Evolutionary conservation across 73 alveolate genomes (phyloP), one percentile per base, ranked within the genome.

Genomic region (Paramecium octaurelia): DNA sequence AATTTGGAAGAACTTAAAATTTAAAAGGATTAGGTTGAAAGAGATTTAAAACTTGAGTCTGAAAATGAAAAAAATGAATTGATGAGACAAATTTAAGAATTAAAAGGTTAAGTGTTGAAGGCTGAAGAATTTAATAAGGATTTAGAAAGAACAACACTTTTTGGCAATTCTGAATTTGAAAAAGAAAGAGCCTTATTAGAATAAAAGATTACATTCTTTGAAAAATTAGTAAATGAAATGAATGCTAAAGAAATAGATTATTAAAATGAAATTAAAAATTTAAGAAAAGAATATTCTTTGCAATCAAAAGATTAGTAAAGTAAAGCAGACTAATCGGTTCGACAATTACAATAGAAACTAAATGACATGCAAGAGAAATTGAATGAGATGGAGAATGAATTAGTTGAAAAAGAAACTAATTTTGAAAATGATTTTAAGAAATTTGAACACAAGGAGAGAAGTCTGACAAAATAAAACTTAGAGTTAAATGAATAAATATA

Each of bases 141-240:
- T 43, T 90, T 95, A 40, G 95, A 97, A 75, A 94, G 97, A 58
- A 93, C 93, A 21, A 44, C 70, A 14, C 48, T 94, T 36, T 76
- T 77, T 48, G 86, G 95, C 6, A 89, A 92, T 76, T 89, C 97
- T 34, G 98, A 97, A 36, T 92, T 89, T 77, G 98, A 95, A 58
- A 97, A 97, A 90, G 98, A 97, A 46, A 93, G 93, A 54, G 99
- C 99, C 8, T 91, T 97, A 34, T 86, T 96, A 14, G 92, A 94
- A 16, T 93, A 96, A 92, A 97, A 96, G 77, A 90, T 95, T 20
- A 95, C 93, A 21, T 96, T 95, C 92, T 93, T 93, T 73, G 97
- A 95, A 57, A 94, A 94, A 31, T 36, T 64, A 31, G 71, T 80
- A 27, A 93, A 80, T 92, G 96, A 93, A 86, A 23, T 84, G 31